Conservation (phyloP, 2,329 filamentous ascomycete genomes). For the Diaporthe australafricana region DNA sequence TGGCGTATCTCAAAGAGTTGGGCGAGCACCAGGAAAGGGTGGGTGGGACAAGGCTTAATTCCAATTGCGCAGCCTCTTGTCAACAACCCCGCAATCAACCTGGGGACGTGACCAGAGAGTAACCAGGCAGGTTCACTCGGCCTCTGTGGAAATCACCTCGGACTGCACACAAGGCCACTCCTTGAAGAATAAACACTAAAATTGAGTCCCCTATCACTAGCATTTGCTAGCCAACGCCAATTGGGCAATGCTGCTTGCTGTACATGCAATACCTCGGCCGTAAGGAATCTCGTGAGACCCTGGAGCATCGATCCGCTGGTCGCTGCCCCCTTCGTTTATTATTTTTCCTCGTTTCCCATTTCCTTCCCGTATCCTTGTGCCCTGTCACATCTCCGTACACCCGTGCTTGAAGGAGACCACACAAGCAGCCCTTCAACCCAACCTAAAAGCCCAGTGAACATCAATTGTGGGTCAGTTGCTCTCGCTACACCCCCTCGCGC, state of each 20-base stretch:
- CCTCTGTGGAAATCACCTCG: too few species aligned
- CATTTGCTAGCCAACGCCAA: constrained; percentile 31
- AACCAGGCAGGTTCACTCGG: too few species aligned
- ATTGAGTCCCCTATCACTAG: constrained; percentile 2
- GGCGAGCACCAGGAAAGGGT: neutral
- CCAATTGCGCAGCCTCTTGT: too few species aligned
- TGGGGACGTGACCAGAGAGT: too few species aligned
- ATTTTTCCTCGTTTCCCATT: neutral
- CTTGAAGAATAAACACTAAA: constrained; percentile 5
- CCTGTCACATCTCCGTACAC: neutral
- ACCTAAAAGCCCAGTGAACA: too few species aligned
- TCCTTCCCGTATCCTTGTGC: neutral
- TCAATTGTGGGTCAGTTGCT: neutral
- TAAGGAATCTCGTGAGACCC: constrained; percentile 28
- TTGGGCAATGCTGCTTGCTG: constrained; percentile 34
- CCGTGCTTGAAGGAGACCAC: neutral
- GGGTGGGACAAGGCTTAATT: too few species aligned
- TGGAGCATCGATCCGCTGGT: constrained; percentile 15
- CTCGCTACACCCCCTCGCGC: neutral
- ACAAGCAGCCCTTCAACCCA: too few species aligned
- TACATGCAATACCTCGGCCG: constrained; percentile 29
- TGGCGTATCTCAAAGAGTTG: too few species aligned
- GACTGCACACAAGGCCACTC: neutral
- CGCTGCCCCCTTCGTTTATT: constrained; percentile 25
- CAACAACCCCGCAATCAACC: neutral